Conservation (phyloP, 495 filamentous ascomycete species). For the Neurospora sp. region DNA sequence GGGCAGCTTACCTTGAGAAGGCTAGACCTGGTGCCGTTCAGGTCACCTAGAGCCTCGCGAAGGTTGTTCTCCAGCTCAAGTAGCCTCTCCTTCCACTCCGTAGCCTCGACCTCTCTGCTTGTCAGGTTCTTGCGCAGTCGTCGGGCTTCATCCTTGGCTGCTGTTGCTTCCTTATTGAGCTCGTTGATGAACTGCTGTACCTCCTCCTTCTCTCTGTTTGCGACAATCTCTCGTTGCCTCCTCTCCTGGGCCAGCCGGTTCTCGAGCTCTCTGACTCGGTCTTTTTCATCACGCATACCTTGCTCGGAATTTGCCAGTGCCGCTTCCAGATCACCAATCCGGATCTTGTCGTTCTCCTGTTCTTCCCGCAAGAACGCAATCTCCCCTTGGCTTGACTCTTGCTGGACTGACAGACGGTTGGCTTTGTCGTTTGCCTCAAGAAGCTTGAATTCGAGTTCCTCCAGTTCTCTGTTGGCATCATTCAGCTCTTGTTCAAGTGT, state of each 20-base stretch:
- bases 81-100: conserved; percentile 79
- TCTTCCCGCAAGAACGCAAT: conserved; percentile 94
- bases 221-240: conserved; percentile 76
- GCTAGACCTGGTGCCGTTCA: conserved; percentile 77
- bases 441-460: conserved; percentile 63
- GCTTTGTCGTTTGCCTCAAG: conserved; percentile 76
- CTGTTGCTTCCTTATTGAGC: conserved; percentile 68
- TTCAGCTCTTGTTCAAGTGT: conserved; percentile 65
- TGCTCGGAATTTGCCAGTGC: conserved; percentile 64
- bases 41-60: conserved; percentile 69
- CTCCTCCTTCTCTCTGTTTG: conserved; percentile 81
- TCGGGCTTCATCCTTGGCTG: conserved; percentile 79
- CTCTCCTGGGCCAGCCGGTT: conserved; percentile 66
- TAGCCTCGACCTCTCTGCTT: conserved; percentile 75
- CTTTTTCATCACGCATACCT: conserved; percentile 67
- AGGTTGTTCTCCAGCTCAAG: conserved; percentile 83
- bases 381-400: conserved; percentile 85
- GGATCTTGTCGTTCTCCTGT: conserved; percentile 96
- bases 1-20: conserved; percentile 54
- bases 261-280: conserved; percentile 69
- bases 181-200: conserved; percentile 64
- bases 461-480: conserved; percentile 67
- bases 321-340: conserved; percentile 85
- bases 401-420: conserved; percentile 75
- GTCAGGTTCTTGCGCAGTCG: conserved; percentile 71